These are phyloP conservation scores for Euphorbia pulcherrima DNA, from an alignment of 345 rosid genomes.

Conservation along the genomic window DNA sequence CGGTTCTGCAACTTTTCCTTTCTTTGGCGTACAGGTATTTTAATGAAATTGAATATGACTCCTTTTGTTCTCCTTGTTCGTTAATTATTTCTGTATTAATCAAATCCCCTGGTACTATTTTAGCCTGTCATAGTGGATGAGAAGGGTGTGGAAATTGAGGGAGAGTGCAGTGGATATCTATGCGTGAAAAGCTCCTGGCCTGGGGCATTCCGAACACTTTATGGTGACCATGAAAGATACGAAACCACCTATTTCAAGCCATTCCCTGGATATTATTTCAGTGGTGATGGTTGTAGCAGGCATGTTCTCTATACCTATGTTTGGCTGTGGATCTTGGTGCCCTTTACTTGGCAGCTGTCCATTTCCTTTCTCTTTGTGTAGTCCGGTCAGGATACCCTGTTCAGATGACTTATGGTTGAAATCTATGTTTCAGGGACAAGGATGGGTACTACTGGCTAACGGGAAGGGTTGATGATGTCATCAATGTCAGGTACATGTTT, in stretches of 20 bases:
- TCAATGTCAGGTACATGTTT: conserved; percentile 74
- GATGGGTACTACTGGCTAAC: conserved; percentile 98
- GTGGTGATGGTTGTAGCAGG: conserved; percentile 98
- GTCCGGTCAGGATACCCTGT: not conserved
- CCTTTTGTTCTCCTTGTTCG: not conserved
- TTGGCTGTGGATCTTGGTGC: not conserved
- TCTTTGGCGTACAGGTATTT: conserved; percentile 95
- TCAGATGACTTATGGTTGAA: conserved; percentile 13
- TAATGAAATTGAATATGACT: not conserved
- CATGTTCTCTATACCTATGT: conserved; percentile 14
- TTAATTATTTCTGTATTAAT: not conserved
- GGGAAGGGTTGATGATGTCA: conserved; percentile 98
- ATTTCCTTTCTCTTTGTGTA: not conserved
- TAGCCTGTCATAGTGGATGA: conserved; percentile 96
- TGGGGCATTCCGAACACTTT: conserved; percentile 92
- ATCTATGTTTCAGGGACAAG: conserved; percentile 66
- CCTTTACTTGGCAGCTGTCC: not conserved
- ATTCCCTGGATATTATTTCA: conserved; percentile 86
- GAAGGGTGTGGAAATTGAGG: conserved; percentile 91
- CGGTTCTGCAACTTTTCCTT: conserved; percentile 99
- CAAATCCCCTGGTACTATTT: conserved; percentile 20
- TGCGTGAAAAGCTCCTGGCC: conserved; percentile 95
- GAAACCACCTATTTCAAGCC: conserved; percentile 97
- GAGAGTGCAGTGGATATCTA: conserved; percentile 89
- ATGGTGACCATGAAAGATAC: conserved; percentile 97